These are phyloP conservation scores for Suillus paluster DNA, from an alignment of 768 basidiomycete genomes.

Conservation along the genomic window DNA sequence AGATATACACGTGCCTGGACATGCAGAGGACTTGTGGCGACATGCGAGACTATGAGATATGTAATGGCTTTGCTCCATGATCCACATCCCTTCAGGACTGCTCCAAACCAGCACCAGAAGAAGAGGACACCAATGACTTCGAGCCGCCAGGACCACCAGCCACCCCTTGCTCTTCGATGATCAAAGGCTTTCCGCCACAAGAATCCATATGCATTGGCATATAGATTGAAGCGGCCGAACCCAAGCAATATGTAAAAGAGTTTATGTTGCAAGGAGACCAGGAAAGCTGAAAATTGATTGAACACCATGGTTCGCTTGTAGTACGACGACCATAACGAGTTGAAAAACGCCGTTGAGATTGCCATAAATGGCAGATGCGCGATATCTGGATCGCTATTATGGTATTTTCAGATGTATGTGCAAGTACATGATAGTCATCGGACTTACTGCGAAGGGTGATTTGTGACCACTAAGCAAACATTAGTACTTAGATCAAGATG, in stretches of 20 bases:
- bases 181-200: slow-evolving; percentile 70
- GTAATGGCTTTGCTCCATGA: slow-evolving; percentile 68
- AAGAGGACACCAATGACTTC: slow-evolving; percentile 78
- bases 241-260: slow-evolving; percentile 91
- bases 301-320: slow-evolving; percentile 87
- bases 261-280: slow-evolving; percentile 85
- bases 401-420: neutral
- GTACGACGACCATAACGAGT: slow-evolving; percentile 89
- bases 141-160: slow-evolving; percentile 76
- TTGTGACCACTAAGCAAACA: slow-evolving; percentile 78
- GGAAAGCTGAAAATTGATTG: slow-evolving; percentile 64
- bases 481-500: slow-evolving; percentile 11
- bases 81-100: slow-evolving; percentile 71
- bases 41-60: slow-evolving; percentile 85
- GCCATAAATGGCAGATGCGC: slow-evolving; percentile 94
- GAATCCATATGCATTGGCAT: slow-evolving; percentile 82
- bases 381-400: slow-evolving; percentile 77
- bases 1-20: slow-evolving; percentile 69
- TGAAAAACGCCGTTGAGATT: slow-evolving; percentile 86
- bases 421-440: neutral
- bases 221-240: slow-evolving; percentile 94
- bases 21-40: slow-evolving; percentile 88
- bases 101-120: slow-evolving; percentile 90
- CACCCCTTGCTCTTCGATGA: slow-evolving; percentile 65
- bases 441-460: slow-evolving; percentile 91